phyloP scores from a whole-genome alignment of 2,329 filamentous ascomycete species.

The Elsinoe fawcettii region DNA sequence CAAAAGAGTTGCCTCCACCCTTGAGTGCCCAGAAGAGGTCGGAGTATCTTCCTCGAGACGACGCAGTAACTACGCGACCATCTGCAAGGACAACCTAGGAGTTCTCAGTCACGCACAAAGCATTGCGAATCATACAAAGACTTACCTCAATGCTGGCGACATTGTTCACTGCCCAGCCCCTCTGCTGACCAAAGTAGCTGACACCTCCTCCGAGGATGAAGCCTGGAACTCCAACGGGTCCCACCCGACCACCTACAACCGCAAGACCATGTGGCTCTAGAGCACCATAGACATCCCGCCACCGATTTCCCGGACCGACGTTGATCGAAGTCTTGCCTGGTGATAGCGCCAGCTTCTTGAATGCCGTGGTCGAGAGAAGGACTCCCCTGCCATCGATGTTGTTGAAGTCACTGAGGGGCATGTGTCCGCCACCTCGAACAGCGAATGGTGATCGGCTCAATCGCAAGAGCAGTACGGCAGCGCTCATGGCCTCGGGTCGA shows the following conservation, averaged over 20 bases:
- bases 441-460: not conserved
- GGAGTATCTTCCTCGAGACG: slow-evolving; percentile 14
- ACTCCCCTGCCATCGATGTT: not conserved
- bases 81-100: slow-evolving; percentile 4
- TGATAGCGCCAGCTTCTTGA: not conserved
- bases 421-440: slow-evolving; percentile 6
- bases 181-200: slow-evolving; percentile 15
- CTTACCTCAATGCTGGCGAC: not conserved
- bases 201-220: slow-evolving; percentile 16
- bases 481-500: not conserved
- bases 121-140: not conserved
- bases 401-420: slow-evolving; percentile 3
- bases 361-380: not conserved
- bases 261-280: slow-evolving; percentile 1
- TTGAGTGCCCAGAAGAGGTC: slow-evolving; percentile 22
- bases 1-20: slow-evolving; percentile 19
- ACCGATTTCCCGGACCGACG: not conserved
- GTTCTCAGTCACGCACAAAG: not conserved
- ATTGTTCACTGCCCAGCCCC: slow-evolving; percentile 11
- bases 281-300: slow-evolving; percentile 3
- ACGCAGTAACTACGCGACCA: slow-evolving; percentile 8
- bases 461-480: not conserved
- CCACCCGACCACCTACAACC: slow-evolving; percentile 3
- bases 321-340: not conserved
- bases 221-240: slow-evolving; percentile 8